Conservation (phyloP, 345 rosid species). For the Camelina sativa region DNA sequence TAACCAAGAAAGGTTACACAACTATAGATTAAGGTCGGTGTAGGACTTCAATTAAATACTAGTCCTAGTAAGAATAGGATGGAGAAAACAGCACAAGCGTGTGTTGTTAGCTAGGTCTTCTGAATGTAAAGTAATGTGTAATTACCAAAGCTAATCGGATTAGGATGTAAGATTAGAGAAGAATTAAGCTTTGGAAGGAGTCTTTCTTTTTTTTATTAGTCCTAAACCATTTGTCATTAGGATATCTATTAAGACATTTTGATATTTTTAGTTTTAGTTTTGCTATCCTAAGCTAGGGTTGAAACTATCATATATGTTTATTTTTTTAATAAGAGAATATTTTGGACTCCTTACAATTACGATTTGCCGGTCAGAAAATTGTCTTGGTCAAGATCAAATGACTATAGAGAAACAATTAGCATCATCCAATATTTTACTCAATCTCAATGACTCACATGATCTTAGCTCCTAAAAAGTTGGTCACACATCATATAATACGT, state of each 20-base stretch:
- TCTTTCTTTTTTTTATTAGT: constrained; percentile 17
- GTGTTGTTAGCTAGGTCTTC: constrained; percentile 12
- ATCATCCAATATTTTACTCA: constrained; percentile 10
- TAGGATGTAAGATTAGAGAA: background rate
- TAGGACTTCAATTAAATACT: constrained; percentile 18
- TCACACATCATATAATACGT: background rate
- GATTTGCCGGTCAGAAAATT: background rate
- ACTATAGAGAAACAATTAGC: background rate
- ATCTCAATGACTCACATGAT: constrained; percentile 20
- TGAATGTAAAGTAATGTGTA: background rate
- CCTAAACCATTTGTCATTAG: background rate
- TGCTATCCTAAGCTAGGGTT: background rate
- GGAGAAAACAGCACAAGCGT: constrained; percentile 17
- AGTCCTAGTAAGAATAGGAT: constrained; percentile 8
- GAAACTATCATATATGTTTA: constrained; percentile 18
- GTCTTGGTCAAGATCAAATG: constrained; percentile 11
- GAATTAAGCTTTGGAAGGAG: constrained; percentile 18
- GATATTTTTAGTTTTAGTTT: background rate
- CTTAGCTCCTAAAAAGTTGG: constrained; percentile 4
- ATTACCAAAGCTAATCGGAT: constrained; percentile 12
- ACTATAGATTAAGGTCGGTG: background rate
- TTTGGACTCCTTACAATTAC: background rate
- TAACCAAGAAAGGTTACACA: background rate
- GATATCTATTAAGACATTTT: background rate
- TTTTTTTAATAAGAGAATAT: background rate